Evolutionary conservation across 306 rosid genomes (phyloP), one percentile per base, ranked within the genome.

Genomic region (Cajanus cajan): DNA sequence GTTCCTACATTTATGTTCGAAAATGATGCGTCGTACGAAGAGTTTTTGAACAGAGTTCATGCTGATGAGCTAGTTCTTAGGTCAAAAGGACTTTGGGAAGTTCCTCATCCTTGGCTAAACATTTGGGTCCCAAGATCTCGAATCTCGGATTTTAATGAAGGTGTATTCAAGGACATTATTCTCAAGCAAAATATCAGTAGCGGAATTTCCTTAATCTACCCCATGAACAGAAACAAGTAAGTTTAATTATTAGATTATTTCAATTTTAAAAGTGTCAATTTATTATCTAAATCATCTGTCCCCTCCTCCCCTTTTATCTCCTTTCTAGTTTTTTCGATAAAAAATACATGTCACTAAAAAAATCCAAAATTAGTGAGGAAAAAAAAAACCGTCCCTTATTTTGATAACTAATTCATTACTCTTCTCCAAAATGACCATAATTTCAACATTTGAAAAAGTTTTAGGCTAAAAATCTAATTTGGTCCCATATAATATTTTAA

Each of bases 31-130:
- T 15, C 86, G 3, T 89, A 89, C 3, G 44, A 74, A 39, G 88
- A 86, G 6, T 93, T 93, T 71, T 24, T 90, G 2, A 61, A 89
- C 37, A 84, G 97, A 79, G 88, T 90, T 40, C 76, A 18, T 12
- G 7, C 0, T 0, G 87, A 79, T 0, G 94, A 93, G 78, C 5
- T 44, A 14, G 2, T 1, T 8, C 88, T 89, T 22, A 76, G 76
- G 15, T 1, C 76, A 39, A 18, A 75, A 71, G 96, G 93, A 18
- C 78, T 82, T 0, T 89, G 94, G 96, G 82, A 90, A 0, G 77
- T 69, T 33, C 81, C 96, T 58, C 97, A 93, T 71, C 96, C 94
- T 41, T 93, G 94, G 92, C 2, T 90, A 7, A 86, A 89, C 82
- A 69, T 93, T 15, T 90, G 85, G 34, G 21, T 93, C 33, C 96